A percentile compares a stretch with the other conserved stretches of the same genome.
Evolutionary conservation across 2,329 filamentous ascomycete genomes (phyloP).

Genomic region (Xylariaceae sp.): DNA sequence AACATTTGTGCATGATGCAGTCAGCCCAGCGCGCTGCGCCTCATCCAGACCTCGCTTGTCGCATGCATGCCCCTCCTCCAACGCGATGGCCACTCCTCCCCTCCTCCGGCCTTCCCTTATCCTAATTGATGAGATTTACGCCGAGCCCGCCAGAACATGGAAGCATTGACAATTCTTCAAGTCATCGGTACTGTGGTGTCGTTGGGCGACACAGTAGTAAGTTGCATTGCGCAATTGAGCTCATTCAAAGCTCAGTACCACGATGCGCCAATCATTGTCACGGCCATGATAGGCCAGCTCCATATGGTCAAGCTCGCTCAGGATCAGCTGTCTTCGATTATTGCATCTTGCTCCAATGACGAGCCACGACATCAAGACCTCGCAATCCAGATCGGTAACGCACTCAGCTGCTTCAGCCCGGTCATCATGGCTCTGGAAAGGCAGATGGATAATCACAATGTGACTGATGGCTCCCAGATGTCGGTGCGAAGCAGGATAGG

Average conservation of each 20-base stretch:
- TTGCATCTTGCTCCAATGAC: neutral
- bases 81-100: too few relatives aligned
- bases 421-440: constrained; percentile 27
- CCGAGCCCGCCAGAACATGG: too few relatives aligned
- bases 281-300: constrained; percentile 11
- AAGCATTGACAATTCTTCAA: neutral
- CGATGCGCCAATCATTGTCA: constrained; percentile 8
- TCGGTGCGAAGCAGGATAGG: constrained; percentile 5
- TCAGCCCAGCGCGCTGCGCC: too few relatives aligned
- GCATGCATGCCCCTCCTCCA: too few relatives aligned
- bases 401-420: constrained; percentile 37
- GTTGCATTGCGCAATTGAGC: constrained; percentile 5
- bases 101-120: too few relatives aligned
- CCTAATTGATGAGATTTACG: too few relatives aligned
- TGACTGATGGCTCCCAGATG: neutral
- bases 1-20: too few relatives aligned
- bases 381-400: constrained; percentile 3
- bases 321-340: constrained; percentile 2
- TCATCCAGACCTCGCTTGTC: too few relatives aligned
- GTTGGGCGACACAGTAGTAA: constrained; percentile 8
- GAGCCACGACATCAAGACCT: constrained; percentile 7
- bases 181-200: constrained; percentile 5
- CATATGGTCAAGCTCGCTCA: constrained; percentile 9
- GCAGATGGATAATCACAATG: constrained; percentile 9
- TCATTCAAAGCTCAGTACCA: constrained; percentile 8